Percentiles rank a stretch among this genome's conserved stretches.
Conservation (phyloP, 106 monocot genomes). For the Hemerocallis citrina region DNA sequence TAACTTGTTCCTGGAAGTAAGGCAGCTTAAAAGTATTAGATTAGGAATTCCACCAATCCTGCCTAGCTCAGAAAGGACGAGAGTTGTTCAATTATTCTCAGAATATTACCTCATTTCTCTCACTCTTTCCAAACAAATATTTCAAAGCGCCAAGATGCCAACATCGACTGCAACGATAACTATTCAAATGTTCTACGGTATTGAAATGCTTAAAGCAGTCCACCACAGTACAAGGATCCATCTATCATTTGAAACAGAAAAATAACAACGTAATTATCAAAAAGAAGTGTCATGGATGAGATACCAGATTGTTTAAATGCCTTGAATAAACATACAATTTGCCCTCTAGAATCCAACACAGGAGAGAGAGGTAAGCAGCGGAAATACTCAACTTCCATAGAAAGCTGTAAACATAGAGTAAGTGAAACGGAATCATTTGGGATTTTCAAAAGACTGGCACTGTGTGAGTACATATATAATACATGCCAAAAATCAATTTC, state of each 20-base stretch:
- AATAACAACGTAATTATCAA: slow-evolving; percentile 3
- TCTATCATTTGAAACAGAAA: slow-evolving; percentile 34
- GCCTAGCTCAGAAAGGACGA: background rate
- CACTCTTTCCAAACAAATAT: slow-evolving; percentile 33
- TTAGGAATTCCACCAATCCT: background rate
- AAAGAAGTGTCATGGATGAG: slow-evolving; percentile 9
- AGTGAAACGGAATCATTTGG: background rate
- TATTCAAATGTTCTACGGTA: slow-evolving; percentile 49
- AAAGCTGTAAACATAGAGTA: slow-evolving; percentile 37
- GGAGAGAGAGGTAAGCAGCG: slow-evolving; percentile 72
- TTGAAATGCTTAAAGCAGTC: slow-evolving; percentile 73
- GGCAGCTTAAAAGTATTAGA: background rate
- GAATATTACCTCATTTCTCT: slow-evolving; percentile 56
- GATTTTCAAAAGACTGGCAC: background rate
- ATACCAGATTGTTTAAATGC: slow-evolving; percentile 5
- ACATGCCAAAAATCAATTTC: background rate
- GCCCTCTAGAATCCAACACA: slow-evolving; percentile 27
- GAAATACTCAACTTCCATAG: slow-evolving; percentile 70
- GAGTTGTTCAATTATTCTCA: background rate
- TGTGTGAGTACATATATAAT: background rate
- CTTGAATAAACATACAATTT: slow-evolving; percentile 39
- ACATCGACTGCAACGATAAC: slow-evolving; percentile 59
- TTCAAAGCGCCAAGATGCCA: slow-evolving; percentile 71
- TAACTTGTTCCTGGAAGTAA: slow-evolving; percentile 45
- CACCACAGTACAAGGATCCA: slow-evolving; percentile 46